Base-by-base conservation (phyloP, 1,284 basidiomycete genomes). In the Ganoderma sinense region DNA sequence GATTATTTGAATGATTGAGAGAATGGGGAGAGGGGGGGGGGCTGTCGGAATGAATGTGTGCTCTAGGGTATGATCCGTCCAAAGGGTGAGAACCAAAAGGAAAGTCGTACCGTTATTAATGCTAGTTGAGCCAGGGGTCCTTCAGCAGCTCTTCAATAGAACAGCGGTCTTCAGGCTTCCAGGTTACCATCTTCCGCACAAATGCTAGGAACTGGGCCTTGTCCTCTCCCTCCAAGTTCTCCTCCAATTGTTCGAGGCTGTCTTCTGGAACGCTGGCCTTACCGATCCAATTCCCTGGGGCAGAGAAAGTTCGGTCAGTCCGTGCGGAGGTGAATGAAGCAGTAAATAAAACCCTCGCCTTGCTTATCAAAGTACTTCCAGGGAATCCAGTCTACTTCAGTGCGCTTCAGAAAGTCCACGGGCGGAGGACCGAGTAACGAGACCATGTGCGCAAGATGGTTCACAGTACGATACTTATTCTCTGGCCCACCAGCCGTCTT, bases 381-480 rank as follows among this genome's bases (percentile, higher is more conserved):
- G 7, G 65, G 55, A 23, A 64, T 62, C 23, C 36, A 36, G 36
- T 66, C 69, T 3, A 65, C 64, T 36, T 64, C 59, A 55, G 65
- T 70, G 33, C 71, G 69, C 66, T 64, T 65, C 31, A 73, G 53
- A 65, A 75, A 69, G 41, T 75, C 67, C 40, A 58, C 43, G 26
- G 75, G 75, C 26, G 75, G 76, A 43, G 69, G 73, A 18, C 76
- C 76, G 40, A 77, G 72, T 63, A 77, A 53, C 23, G 76, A 73
- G 45, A 77, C 66, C 75, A 77, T 77, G 33, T 76, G 72, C 26
- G 76, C 76, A 48, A 77, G 65, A 48, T 75, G 76, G 58, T 71
- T 64, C 33, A 60, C 51, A 62, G 71, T 68, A 40, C 61, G 66
- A 40, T 72, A 45, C 58, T 68, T 65, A 31, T 69, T 55, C 29